phyloP scores from a whole-genome alignment of 2,329 filamentous ascomycete genomes.

The Aspergillus sp. region DNA sequence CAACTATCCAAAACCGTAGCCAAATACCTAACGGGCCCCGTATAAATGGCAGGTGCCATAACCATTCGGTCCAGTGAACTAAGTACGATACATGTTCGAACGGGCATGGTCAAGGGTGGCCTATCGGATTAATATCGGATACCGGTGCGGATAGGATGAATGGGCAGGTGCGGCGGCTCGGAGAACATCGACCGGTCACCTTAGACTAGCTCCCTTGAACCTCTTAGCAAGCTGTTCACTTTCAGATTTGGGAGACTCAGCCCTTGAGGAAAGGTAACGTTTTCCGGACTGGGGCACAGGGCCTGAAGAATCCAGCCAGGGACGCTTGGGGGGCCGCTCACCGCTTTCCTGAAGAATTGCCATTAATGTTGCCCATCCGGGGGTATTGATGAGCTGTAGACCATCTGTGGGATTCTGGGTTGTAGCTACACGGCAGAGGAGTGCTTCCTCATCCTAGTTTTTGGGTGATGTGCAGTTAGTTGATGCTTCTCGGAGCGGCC shows the following conservation, averaged over 20 bases:
- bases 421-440: constrained; percentile 82
- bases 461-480: neutral
- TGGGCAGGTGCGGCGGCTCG: neutral
- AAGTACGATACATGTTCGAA: neutral
- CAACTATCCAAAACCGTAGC: neutral
- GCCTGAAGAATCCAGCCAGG: constrained; percentile 40
- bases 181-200: constrained; percentile 27
- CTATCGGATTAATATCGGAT: neutral
- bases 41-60: neutral
- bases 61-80: neutral
- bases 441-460: constrained; percentile 77
- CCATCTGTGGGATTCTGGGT: constrained; percentile 77
- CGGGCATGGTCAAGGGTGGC: neutral
- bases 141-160: neutral
- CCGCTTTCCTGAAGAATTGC: constrained; percentile 94
- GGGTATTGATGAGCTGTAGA: constrained; percentile 78
- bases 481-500: neutral
- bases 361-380: constrained; percentile 91
- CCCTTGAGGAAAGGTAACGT: constrained; percentile 34
- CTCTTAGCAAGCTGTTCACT: constrained; percentile 64
- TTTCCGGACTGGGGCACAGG: constrained; percentile 33
- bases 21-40: neutral
- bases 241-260: constrained; percentile 47
- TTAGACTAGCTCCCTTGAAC: constrained; percentile 62
- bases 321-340: constrained; percentile 87